A percentile compares a stretch with the other conserved stretches of the same genome.
Conservation (phyloP, 2,329 filamentous ascomycete genomes). For the Diaporthe amygdali region DNA sequence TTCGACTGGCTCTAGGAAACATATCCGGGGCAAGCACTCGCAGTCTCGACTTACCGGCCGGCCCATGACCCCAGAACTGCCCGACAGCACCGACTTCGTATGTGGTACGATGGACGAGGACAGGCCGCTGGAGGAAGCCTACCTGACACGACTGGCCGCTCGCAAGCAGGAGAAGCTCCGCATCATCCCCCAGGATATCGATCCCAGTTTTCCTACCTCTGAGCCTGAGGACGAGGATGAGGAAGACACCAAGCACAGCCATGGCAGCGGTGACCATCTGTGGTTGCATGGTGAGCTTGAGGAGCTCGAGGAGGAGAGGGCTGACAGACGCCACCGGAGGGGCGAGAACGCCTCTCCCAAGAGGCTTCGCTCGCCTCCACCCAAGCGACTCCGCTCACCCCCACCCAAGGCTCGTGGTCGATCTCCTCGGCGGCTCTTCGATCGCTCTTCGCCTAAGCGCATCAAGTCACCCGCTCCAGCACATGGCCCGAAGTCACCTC, state of each 20-base stretch:
- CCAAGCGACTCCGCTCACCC: constrained; percentile 54
- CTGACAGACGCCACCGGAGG: constrained; percentile 56
- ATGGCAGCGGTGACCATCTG: constrained; percentile 69
- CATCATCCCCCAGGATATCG: constrained; percentile 91
- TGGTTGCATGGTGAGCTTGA: constrained; percentile 78
- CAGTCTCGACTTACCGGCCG: constrained; percentile 56
- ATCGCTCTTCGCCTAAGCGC: constrained; percentile 72
- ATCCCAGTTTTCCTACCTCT: constrained; percentile 95
- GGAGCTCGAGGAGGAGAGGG: constrained; percentile 62
- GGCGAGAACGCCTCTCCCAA: constrained; percentile 61
- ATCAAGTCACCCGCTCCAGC: constrained; percentile 74
- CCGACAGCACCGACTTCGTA: constrained; percentile 98
- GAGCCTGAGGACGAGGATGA: constrained; percentile 88
- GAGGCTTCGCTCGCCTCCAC: constrained; percentile 62
- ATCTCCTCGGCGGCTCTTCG: constrained; percentile 66
- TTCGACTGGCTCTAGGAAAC: constrained; percentile 55
- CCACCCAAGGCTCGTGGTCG: constrained; percentile 56
- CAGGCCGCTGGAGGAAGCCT: constrained; percentile 90
- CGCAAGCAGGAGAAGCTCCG: constrained; percentile 82
- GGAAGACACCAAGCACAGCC: constrained; percentile 65
- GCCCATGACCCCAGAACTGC: constrained; percentile 78
- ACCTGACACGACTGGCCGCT: constrained; percentile 82
- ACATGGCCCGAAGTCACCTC: constrained; percentile 54
- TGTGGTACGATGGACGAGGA: constrained; percentile 97
- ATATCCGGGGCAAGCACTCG: constrained; percentile 20